Evolutionary conservation across 169 alveolate species (phyloP), one percentile per base, ranked within the genome.

Genomic region (Condylostoma magnum): DNA sequence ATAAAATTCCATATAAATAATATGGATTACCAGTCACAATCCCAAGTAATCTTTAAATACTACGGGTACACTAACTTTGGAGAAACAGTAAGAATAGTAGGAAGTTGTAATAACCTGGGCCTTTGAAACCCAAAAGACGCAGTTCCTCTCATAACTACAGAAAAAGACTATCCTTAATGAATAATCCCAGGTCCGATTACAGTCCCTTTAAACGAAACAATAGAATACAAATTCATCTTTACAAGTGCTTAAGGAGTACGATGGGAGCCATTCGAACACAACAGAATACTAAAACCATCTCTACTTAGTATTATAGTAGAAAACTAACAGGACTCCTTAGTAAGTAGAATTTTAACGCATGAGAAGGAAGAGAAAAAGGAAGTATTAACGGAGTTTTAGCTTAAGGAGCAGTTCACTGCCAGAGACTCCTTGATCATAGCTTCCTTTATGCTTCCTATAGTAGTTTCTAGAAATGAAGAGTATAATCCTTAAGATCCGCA

Each of bases 391-490:
- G n/a, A n/a, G n/a, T n/a, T n/a, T n/a, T n/a, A n/a, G n/a, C n/a
- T n/a, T n/a, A n/a, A n/a, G n/a, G n/a, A n/a, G n/a, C n/a, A n/a
- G 12, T n/a, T 10, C 18, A n/a, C 8, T 8, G 30, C 18, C 20
- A 38, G 56, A 1, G 57, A 60, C 31, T 36, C 84, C n/a, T 28
- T 77, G 18, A 69, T 77, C 8, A 68, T 77, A 28, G 82, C 54
- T 36, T 69, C 84, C 34, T 22, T 70, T 36, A 58, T 43, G 25
- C 46, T 77, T 0, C 84, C 84, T 4, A 57, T 77, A 2, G 54
- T 55, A 22, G 53, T 77, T 12, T 37, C 58, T 25, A 60, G 77
- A 33, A 50, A 51, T 8, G 69, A 44, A 10, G 41, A 25, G 12
- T 33, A 34, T 25, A 31, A 27, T 12, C 38, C 54, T 3, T 22